A percentile compares a stretch with the other conserved stretches of the same genome.
Evolutionary conservation across 805 yeast genomes (phyloP).

Genomic region (Wickerhamomyces mucosus): DNA sequence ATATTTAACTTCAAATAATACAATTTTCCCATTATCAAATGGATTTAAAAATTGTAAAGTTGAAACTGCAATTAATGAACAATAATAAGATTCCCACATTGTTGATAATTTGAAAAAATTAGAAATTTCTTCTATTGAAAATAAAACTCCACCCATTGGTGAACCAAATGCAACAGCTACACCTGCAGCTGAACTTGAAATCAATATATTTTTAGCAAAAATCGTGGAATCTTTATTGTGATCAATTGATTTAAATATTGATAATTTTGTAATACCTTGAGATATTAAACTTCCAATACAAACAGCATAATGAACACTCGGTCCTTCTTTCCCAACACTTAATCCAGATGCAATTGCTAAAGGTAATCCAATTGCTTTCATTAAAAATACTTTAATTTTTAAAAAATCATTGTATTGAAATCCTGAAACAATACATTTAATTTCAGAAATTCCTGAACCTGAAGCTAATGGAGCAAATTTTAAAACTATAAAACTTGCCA

Average conservation of each 20-base stretch:
- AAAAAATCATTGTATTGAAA: slow-evolving; percentile 73
- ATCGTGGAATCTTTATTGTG: slow-evolving; percentile 6
- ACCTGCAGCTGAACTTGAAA: slow-evolving; percentile 95
- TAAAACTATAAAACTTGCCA: slow-evolving; percentile 62
- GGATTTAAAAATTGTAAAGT: slow-evolving; percentile 79
- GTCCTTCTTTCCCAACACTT: slow-evolving; percentile 96
- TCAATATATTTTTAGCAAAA: slow-evolving; percentile 29
- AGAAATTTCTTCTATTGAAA: slow-evolving; percentile 86
- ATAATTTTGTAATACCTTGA: too few species aligned
- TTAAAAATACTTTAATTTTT: slow-evolving; percentile 57
- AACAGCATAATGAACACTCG: slow-evolving; percentile 95
- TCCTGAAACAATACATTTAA: slow-evolving; percentile 89
- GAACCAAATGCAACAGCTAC: slow-evolving; percentile 98
- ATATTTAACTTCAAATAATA: slow-evolving; percentile 84
- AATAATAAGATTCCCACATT: slow-evolving; percentile 85
- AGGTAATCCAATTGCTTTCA: slow-evolving; percentile 78
- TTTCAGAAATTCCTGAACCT: slow-evolving; percentile 96
- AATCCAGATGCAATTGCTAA: slow-evolving; percentile 88
- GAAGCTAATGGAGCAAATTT: slow-evolving; percentile 82
- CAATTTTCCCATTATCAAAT: slow-evolving; percentile 89
- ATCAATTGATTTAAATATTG: slow-evolving; percentile 9
- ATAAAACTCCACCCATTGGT: slow-evolving; percentile 94
- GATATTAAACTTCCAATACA: slow-evolving; percentile 61
- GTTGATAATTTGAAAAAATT: slow-evolving; percentile 65
- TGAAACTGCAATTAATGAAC: slow-evolving; percentile 81